Conservation (phyloP, 192 early-diverging fungal genomes). For the Geranomyces michiganensis region DNA sequence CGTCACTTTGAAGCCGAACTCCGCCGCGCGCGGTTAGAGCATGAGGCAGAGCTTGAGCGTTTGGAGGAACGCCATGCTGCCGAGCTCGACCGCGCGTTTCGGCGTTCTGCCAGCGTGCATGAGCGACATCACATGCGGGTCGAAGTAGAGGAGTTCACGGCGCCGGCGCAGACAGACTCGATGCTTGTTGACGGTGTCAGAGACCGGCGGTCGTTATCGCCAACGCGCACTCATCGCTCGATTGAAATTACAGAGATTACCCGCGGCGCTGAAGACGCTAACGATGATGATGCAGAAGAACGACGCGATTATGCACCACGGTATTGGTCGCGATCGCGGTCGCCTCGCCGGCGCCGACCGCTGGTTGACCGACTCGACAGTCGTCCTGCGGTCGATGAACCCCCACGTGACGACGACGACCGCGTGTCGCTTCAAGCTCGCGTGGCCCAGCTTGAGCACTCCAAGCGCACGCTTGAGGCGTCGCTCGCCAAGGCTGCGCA, state of each 20-base stretch:
- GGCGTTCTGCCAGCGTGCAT: neutral
- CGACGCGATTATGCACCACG: neutral
- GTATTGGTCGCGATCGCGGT: neutral
- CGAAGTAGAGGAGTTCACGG: neutral
- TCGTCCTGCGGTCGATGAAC: neutral
- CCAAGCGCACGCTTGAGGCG: slow-evolving; percentile 10
- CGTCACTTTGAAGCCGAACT: too few relatives aligned
- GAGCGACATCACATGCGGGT: neutral
- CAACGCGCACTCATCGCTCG: neutral
- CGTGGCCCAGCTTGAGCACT: neutral
- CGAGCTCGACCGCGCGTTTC: neutral
- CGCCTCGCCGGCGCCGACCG: neutral
- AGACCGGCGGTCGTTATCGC: neutral
- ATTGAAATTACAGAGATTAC: neutral
- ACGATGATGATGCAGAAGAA: neutral
- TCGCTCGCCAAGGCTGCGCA: slow-evolving; percentile 8
- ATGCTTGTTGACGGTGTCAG: neutral
- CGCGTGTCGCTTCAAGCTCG: neutral
- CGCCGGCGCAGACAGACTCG: neutral
- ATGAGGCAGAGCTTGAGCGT: neutral
- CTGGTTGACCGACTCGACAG: neutral
- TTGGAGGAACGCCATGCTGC: neutral
- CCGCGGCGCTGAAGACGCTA: neutral
- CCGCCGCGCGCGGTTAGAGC: neutral
- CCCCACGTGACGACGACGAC: neutral